phyloP scores from a whole-genome alignment of 1,284 basidiomycete genomes.

The Pascua guehoae region DNA sequence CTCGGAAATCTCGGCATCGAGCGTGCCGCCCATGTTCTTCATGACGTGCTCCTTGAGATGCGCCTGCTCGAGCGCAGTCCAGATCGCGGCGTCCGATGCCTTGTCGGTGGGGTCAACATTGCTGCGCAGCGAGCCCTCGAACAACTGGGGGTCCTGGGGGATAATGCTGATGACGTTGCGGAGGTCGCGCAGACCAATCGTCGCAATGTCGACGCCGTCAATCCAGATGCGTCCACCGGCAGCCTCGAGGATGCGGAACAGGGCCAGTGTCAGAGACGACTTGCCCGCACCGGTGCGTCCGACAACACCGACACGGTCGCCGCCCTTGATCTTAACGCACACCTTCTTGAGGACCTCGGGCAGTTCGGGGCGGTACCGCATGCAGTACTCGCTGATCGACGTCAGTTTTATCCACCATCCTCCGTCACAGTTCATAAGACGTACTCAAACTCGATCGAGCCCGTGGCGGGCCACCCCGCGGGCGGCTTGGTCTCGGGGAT shows the following conservation, averaged over 20 bases:
- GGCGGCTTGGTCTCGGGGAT: constrained; percentile 62
- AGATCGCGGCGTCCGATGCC: constrained; percentile 72
- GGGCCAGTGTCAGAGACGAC: constrained; percentile 63
- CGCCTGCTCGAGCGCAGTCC: constrained; percentile 73
- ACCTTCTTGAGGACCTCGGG: constrained; percentile 74
- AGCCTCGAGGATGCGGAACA: constrained; percentile 70
- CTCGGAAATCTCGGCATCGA: constrained; percentile 74
- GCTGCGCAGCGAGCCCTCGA: constrained; percentile 69
- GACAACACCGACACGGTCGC: constrained; percentile 77
- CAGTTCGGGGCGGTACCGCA: constrained; percentile 76
- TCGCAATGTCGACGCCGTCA: constrained; percentile 77
- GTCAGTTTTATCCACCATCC: neutral
- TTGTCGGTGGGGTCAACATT: constrained; percentile 49
- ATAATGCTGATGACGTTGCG: constrained; percentile 73
- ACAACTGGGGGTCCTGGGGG: constrained; percentile 76
- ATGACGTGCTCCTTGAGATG: constrained; percentile 58
- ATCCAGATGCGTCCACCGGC: constrained; percentile 72
- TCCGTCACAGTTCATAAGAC: constrained; percentile 25
- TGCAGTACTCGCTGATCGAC: constrained; percentile 63
- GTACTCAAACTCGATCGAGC: constrained; percentile 71
- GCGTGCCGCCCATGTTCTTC: constrained; percentile 63
- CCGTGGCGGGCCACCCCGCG: constrained; percentile 68
- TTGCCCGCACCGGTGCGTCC: constrained; percentile 91
- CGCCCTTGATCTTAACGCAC: constrained; percentile 60
- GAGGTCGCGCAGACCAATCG: constrained; percentile 74